Base-by-base conservation (phyloP, 345 rosid genomes). In the Eucalyptus tenuipes region DNA sequence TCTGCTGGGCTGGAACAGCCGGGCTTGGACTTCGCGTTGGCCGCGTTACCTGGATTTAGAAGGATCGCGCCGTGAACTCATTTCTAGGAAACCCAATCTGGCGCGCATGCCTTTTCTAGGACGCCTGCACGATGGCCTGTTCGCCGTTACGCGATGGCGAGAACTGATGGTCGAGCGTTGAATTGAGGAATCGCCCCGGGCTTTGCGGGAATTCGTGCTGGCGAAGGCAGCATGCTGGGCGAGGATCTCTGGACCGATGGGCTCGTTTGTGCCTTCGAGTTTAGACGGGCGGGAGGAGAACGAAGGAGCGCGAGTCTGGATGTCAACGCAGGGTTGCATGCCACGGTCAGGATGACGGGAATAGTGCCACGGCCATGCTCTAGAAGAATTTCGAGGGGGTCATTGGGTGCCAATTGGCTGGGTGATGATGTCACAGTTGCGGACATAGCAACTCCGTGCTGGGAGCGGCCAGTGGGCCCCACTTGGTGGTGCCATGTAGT, bases 401-500 rank as follows among this genome's bases (percentile, higher is more conserved):
- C 89, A 68, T 68, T 94, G 97, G 96, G 88, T 86, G 59, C 92
- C 94, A 15, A 92, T 94, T 29, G 95, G 95, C 45, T 94, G 97
- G 95, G 93, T 87, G 94, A 91, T 40, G 91, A 91, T 86, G 92
- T 90, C 27, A 89, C 95, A 2, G 89, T 93, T 57, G 94, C 95
- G 27, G 97, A 94, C 89, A 47, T 91, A 17, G 95, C 95, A 48
- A 89, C 94, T 82, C 95, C 95, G 49, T 93, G 93, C 88, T 92
- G 90, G 95, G 94, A 93, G 91, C 66, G 92, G 75, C 93, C 94
- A 12, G 89, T 91, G 3, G 96, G 97, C 49, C 95, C 95, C 11
- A 94, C 95, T 4, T 94, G 97, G 96, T 93, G 96, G 97, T 94
- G 95, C 86, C 94, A 95, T 85, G 90, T 95, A 1, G 92, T 57